These are phyloP conservation scores for Protomyces inouyei DNA, from an alignment of 1,139 yeast genomes.

Conservation along the genomic window DNA sequence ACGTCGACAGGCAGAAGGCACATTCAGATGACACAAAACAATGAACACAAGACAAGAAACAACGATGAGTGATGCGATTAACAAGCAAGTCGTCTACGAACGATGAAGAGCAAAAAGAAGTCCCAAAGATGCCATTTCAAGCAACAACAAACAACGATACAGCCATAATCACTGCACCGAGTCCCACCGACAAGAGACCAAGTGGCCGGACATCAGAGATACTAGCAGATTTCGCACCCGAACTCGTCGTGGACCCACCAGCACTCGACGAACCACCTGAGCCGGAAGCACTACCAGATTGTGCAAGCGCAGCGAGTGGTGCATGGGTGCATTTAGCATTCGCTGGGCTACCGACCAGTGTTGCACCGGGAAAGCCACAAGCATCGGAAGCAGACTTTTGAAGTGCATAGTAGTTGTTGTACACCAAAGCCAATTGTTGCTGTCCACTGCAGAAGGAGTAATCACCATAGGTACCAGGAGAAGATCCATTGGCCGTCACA, in stretches of 20 bases:
- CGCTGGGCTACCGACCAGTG: conserved; percentile 11
- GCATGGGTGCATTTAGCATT: conserved; percentile 13
- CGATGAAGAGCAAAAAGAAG: too few relatives aligned
- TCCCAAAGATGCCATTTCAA: background rate
- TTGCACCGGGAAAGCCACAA: conserved; percentile 27
- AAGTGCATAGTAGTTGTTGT: conserved; percentile 48
- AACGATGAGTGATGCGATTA: too few relatives aligned
- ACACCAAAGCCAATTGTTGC: conserved; percentile 52
- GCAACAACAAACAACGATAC: background rate
- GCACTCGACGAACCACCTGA: background rate
- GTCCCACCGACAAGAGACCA: background rate
- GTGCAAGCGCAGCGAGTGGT: conserved; percentile 1
- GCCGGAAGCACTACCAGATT: background rate
- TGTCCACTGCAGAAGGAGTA: conserved; percentile 52
- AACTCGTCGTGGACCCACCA: background rate
- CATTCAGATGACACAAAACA: too few relatives aligned
- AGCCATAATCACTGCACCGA: background rate
- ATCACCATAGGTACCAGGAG: conserved; percentile 52
- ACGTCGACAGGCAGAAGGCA: too few relatives aligned
- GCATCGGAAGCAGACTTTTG: conserved; percentile 34
- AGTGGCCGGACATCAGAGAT: background rate
- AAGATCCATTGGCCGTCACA: conserved; percentile 47
- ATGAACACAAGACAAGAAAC: too few relatives aligned
- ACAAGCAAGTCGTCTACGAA: too few relatives aligned
- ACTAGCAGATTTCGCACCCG: background rate